Evolutionary conservation across 2,329 filamentous ascomycete genomes (phyloP).

Genomic region (Stagonosporopsis chrysanthemi): DNA sequence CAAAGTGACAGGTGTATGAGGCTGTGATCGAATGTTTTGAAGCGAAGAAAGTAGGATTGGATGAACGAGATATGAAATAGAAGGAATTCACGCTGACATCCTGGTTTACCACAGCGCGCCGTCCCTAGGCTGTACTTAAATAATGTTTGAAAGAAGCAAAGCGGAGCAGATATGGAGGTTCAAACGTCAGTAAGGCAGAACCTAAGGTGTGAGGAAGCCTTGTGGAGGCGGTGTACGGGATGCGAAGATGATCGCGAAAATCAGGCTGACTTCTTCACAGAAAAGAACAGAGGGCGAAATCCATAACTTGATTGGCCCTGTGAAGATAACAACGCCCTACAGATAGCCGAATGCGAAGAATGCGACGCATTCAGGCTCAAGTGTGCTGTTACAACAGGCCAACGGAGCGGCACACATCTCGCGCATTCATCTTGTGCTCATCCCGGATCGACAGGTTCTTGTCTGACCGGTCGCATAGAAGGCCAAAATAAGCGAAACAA

Average conservation of each 20-base stretch:
- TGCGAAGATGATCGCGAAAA: conserved; percentile 1
- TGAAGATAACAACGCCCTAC: background rate
- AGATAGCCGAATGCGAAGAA: conserved; percentile 36
- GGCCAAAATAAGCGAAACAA: conserved; percentile 1
- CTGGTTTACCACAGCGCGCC: background rate
- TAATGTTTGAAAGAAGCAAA: background rate
- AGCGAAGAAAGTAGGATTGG: background rate
- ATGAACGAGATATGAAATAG: background rate
- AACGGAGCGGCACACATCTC: background rate
- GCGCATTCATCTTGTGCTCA: background rate
- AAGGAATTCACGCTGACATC: background rate
- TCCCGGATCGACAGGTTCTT: background rate
- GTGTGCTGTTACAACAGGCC: background rate
- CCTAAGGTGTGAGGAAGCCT: background rate
- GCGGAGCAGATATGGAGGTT: background rate
- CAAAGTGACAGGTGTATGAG: background rate
- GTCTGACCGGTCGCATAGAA: conserved; percentile 6
- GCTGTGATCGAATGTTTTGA: too few species aligned
- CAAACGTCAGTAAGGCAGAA: background rate
- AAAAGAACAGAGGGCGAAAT: background rate
- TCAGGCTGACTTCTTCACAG: conserved; percentile 3
- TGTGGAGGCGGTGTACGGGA: conserved; percentile 5
- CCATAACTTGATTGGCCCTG: background rate
- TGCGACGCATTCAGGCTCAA: conserved; percentile 25
- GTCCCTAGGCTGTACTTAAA: background rate